A percentile compares a stretch with the other conserved stretches of the same genome.
Evolutionary conservation across 129 eudicot species (phyloP).

Genomic region (Helianthus annuus): HanXRQr2.0-SUNRISE NC_035442.2:4722145-4722644

Average conservation of each 20-base stretch:
- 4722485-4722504: not conserved
- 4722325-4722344: not conserved
- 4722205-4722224: no score
- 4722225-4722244: no score
- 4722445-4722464: not conserved
- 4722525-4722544: not conserved
- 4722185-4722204: no score
- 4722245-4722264: no score
- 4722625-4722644: conserved; percentile 76
- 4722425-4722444: no score
- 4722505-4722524: not conserved
- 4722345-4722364: not conserved
- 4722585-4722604: conserved; percentile 94
- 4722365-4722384: not conserved
- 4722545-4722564: not conserved
- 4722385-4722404: not conserved
- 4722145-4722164: no score
- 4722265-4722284: no score
- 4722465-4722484: not conserved
- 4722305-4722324: no score
- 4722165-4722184: no score
- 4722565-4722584: not conserved
- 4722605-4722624: conserved; percentile 69
- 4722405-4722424: no score
- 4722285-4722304: not conserved